Evolutionary conservation across 768 basidiomycete genomes (phyloP).

Genomic region (Dentipellis sp.): DNA sequence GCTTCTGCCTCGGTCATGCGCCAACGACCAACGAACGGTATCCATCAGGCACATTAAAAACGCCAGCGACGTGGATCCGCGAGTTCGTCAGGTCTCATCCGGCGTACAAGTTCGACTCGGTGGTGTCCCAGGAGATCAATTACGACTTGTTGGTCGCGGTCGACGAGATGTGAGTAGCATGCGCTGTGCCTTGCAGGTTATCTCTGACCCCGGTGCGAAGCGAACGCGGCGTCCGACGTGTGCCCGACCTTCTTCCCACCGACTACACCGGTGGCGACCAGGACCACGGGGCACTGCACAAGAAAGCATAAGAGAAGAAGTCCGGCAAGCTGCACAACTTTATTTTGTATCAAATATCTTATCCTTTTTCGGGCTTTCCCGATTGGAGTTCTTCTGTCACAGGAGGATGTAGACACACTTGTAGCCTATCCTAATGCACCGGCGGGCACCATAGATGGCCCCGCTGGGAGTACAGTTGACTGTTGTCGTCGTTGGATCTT

Average conservation of each 20-base stretch:
- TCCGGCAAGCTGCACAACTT: not conserved
- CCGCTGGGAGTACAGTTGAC: too few species aligned
- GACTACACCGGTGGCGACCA: conserved; percentile 11
- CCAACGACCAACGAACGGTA: not conserved
- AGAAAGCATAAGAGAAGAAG: not conserved
- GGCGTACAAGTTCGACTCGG: conserved; percentile 88
- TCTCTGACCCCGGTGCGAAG: conserved; percentile 1
- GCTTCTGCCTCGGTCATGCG: not conserved
- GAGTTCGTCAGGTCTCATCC: conserved; percentile 88
- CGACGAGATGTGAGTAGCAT: conserved; percentile 73
- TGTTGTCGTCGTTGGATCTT: not conserved
- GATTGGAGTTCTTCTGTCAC: too few species aligned
- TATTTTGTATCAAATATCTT: not conserved
- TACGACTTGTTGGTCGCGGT: conserved; percentile 86
- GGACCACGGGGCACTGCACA: not conserved
- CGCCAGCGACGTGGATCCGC: conserved; percentile 90
- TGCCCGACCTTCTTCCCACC: conserved; percentile 16
- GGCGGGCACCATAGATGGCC: too few species aligned
- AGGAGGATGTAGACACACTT: too few species aligned
- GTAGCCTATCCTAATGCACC: too few species aligned
- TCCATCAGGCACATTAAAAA: conserved; percentile 59
- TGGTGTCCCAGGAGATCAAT: conserved; percentile 84
- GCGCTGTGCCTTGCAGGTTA: not conserved
- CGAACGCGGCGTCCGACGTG: conserved; percentile 17
- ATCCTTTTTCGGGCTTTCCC: too few species aligned